phyloP scores from a whole-genome alignment of 1,284 basidiomycete genomes.

The Pyrrhoderma lamaoense region DNA sequence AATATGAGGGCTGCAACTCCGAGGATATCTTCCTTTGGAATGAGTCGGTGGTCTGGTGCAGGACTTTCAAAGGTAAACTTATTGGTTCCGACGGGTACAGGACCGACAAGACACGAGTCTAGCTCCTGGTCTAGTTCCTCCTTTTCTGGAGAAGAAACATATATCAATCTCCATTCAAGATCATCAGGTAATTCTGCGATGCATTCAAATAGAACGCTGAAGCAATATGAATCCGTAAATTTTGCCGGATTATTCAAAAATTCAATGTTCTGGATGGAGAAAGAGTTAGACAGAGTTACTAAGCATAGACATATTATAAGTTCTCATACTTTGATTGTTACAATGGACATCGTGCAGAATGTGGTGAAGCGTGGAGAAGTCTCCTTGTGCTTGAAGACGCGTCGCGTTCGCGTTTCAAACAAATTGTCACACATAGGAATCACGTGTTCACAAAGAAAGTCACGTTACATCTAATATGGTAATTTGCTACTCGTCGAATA shows the following conservation, averaged over 20 bases:
- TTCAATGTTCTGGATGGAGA: constrained; percentile 56
- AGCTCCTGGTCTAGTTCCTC: constrained; percentile 94
- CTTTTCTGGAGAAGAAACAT: constrained; percentile 90
- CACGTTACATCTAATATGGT: background rate
- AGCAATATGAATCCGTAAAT: constrained; percentile 88
- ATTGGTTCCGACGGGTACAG: constrained; percentile 84
- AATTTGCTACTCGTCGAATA: background rate
- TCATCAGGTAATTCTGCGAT: constrained; percentile 86
- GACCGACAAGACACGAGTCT: constrained; percentile 93
- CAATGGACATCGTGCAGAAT: constrained; percentile 16
- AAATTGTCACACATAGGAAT: background rate
- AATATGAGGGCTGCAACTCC: constrained; percentile 89
- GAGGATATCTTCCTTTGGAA: constrained; percentile 78
- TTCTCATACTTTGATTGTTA: constrained; percentile 16
- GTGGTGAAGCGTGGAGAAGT: background rate
- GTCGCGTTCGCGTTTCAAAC: no score
- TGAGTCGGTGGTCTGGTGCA: constrained; percentile 63
- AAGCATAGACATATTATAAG: background rate
- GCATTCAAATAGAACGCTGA: constrained; percentile 97
- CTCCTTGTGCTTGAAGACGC: background rate
- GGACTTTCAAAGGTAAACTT: constrained; percentile 92
- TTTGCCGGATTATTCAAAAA: constrained; percentile 91
- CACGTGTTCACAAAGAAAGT: background rate
- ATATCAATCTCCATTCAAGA: constrained; percentile 69
- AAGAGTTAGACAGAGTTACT: background rate